A percentile compares a stretch with the other conserved stretches of the same genome.
Evolutionary conservation across 306 rosid genomes (phyloP).

Genomic region (Prunus fruticosa): DNA sequence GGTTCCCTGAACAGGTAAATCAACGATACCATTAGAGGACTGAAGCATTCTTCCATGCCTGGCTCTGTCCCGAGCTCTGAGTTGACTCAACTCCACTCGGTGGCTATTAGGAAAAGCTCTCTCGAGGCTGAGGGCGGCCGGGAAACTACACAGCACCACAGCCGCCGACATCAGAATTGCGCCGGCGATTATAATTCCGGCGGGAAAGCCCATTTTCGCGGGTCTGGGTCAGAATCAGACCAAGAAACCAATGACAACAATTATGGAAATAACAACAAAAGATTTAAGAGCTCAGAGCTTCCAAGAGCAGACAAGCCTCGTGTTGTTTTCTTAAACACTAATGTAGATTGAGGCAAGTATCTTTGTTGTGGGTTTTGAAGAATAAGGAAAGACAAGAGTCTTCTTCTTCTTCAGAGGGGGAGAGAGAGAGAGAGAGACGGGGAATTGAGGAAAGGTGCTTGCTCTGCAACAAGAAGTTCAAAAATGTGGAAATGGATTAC

Average conservation of each 20-base stretch:
- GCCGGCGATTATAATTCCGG: conserved; percentile 23
- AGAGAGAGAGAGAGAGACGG: background rate
- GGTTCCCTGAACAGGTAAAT: conserved; percentile 70
- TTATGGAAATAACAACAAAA: background rate
- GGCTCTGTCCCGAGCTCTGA: conserved; percentile 60
- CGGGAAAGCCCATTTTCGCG: conserved; percentile 37
- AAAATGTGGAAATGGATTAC: conserved; percentile 24
- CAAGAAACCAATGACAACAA: background rate
- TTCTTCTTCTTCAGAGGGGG: background rate
- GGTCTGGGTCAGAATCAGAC: background rate
- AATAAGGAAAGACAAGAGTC: background rate
- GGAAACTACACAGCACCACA: conserved; percentile 36
- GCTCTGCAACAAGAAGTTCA: conserved; percentile 30
- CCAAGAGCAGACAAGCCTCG: background rate
- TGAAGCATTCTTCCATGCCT: conserved; percentile 83
- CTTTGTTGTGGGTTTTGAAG: background rate
- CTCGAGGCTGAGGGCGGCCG: conserved; percentile 60
- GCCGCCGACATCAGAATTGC: conserved; percentile 30
- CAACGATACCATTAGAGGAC: conserved; percentile 57
- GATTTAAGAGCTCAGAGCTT: background rate
- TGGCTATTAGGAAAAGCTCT: conserved; percentile 77
- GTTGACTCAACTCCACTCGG: conserved; percentile 62
- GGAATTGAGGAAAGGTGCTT: background rate
- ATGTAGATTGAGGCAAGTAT: background rate
- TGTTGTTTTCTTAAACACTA: no score